phyloP scores from a whole-genome alignment of 2,329 filamentous ascomycete genomes.

The Aspergillus ochraceus region DNA sequence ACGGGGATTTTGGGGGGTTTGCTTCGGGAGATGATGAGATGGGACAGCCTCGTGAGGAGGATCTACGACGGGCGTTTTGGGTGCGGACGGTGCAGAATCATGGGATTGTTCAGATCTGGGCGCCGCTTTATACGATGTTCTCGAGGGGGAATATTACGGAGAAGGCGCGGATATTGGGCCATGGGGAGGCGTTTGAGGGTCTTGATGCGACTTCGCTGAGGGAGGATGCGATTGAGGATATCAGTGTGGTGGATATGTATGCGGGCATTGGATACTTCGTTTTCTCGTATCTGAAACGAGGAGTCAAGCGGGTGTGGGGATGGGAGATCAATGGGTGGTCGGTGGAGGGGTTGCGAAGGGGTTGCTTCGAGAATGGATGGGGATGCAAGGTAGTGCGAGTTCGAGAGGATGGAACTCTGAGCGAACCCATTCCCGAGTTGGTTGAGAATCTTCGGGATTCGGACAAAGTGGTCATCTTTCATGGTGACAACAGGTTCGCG shows the following conservation, averaged over 20 bases:
- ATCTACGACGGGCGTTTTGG: conserved; percentile 75
- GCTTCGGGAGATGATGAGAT: conserved; percentile 17
- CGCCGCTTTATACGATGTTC: conserved; percentile 91
- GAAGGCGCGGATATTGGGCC: conserved; percentile 70
- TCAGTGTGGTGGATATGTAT: conserved; percentile 72
- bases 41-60: conserved; percentile 39
- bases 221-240: conserved; percentile 24
- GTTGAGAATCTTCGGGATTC: conserved; percentile 37
- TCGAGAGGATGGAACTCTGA: conserved; percentile 35
- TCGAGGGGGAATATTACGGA: conserved; percentile 86
- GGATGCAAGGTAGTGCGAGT: conserved; percentile 54
- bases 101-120: conserved; percentile 80
- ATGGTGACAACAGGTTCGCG: conserved; percentile 66
- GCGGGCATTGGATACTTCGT: conserved; percentile 93
- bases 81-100: conserved; percentile 72
- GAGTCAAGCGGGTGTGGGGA: conserved; percentile 69
- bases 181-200: conserved; percentile 39
- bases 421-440: conserved; percentile 28
- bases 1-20: conserved; percentile 70
- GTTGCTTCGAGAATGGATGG: conserved; percentile 71
- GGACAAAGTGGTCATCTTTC: conserved; percentile 65
- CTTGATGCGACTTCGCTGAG: conserved; percentile 27
- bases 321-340: conserved; percentile 93
- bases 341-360: conserved; percentile 76
- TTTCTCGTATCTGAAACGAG: conserved; percentile 75